phyloP scores from a whole-genome alignment of 2,329 filamentous ascomycete genomes.

The Aspergillus ochraceus region DNA sequence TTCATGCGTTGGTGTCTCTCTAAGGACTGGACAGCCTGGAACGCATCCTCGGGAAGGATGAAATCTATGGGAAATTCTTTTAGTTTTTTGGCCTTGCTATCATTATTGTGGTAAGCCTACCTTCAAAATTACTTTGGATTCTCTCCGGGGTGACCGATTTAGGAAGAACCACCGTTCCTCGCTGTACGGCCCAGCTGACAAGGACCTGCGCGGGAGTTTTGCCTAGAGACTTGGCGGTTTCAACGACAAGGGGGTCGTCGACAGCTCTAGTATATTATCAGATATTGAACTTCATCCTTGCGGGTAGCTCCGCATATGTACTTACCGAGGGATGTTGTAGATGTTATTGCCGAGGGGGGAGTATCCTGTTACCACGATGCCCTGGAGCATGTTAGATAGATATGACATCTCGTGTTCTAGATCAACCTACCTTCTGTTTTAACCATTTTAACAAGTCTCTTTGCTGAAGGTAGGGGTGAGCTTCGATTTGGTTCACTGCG shows the following conservation, averaged over 20 bases:
- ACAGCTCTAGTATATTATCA: slow-evolving; percentile 10
- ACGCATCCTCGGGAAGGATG: slow-evolving; percentile 13
- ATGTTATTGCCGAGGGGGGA: slow-evolving; percentile 47
- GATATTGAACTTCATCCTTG: not conserved
- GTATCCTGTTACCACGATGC: slow-evolving; percentile 49
- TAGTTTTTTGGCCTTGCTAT: too few relatives aligned
- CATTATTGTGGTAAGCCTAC: not conserved
- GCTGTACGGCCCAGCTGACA: slow-evolving; percentile 17
- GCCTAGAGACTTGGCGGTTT: slow-evolving; percentile 8
- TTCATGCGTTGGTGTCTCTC: slow-evolving; percentile 18
- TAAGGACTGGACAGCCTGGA: slow-evolving; percentile 13
- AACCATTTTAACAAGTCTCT: slow-evolving; percentile 23
- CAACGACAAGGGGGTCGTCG: slow-evolving; percentile 13
- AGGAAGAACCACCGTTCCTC: slow-evolving; percentile 17
- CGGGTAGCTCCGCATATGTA: not conserved
- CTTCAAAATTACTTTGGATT: slow-evolving; percentile 17
- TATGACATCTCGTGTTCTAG: too few relatives aligned
- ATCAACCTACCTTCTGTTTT: slow-evolving; percentile 16
- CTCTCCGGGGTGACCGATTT: slow-evolving; percentile 16
- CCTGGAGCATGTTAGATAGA: not conserved
- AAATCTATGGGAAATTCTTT: slow-evolving; percentile 6
- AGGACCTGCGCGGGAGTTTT: slow-evolving; percentile 16
- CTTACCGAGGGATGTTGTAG: slow-evolving; percentile 18
- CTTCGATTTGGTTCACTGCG: slow-evolving; percentile 18
- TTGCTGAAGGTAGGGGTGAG: slow-evolving; percentile 34